Evolutionary conservation across 345 rosid species (phyloP).

Genomic region (Adansonia digitata): DNA sequence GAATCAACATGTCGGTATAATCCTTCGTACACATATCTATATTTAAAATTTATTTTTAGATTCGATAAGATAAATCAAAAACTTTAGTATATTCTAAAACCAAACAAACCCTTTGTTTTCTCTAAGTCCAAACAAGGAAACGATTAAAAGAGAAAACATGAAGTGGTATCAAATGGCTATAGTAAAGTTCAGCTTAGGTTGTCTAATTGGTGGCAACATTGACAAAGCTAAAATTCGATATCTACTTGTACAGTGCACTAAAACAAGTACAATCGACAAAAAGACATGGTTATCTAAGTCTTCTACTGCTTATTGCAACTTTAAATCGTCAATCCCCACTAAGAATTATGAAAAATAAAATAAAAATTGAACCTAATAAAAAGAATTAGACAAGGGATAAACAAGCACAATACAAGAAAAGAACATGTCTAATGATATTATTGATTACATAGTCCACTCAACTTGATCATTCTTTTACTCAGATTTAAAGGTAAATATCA

Average conservation of each 20-base stretch:
- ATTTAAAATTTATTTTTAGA: too few species aligned
- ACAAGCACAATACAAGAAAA: conserved; percentile 42
- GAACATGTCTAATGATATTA: conserved; percentile 46
- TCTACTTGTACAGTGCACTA: conserved; percentile 16
- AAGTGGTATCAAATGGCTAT: not conserved
- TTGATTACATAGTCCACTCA: conserved; percentile 41
- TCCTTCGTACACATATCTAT: too few species aligned
- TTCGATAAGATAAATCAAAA: too few species aligned
- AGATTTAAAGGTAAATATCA: too few species aligned
- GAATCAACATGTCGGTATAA: too few species aligned
- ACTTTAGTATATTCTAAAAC: too few species aligned
- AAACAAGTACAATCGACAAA: conserved; percentile 31
- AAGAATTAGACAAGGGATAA: not conserved
- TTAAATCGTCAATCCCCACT: conserved; percentile 7
- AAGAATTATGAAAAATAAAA: not conserved
- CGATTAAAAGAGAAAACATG: not conserved
- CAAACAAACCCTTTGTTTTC: not conserved
- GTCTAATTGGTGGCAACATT: not conserved
- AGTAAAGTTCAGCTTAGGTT: not conserved
- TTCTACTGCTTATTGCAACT: not conserved
- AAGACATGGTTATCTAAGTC: not conserved
- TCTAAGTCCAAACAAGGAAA: not conserved
- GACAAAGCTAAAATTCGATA: not conserved
- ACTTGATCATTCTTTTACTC: conserved; percentile 3
- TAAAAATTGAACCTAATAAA: not conserved